Conservation (phyloP, 441 rosid genomes). For the Pelargonium australe region DNA sequence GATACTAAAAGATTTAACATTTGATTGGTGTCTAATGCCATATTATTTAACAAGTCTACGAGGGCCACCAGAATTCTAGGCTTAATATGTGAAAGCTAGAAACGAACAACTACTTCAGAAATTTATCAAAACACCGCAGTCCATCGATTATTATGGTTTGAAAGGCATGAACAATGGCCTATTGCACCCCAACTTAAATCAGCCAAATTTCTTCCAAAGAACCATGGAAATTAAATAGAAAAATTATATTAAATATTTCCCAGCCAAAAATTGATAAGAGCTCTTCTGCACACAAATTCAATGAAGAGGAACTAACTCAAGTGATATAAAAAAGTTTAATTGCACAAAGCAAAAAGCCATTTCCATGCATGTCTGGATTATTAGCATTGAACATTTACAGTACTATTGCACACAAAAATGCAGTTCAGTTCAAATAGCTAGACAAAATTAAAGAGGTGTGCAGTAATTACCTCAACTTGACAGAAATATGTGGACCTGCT, state of each 20-base stretch:
- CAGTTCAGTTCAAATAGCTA: not conserved
- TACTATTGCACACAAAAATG: not conserved
- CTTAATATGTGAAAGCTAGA: not conserved
- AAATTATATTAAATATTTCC: not conserved
- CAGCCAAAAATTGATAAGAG: not conserved
- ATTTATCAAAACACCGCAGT: not conserved
- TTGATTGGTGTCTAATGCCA: too few relatives aligned
- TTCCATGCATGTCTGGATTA: not conserved
- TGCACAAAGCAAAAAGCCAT: slow-evolving; percentile 2
- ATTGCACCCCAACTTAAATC: not conserved
- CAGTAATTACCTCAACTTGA: slow-evolving; percentile 53
- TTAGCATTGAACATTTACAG: not conserved
- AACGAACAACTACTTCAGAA: not conserved
- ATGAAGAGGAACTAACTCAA: not conserved
- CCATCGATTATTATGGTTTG: not conserved
- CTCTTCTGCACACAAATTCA: not conserved
- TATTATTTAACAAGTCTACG: too few relatives aligned
- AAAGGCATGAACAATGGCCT: not conserved
- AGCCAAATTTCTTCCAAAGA: not conserved
- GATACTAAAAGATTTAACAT: too few relatives aligned
- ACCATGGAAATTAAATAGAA: not conserved
- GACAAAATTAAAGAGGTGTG: slow-evolving; percentile 5
- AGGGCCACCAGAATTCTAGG: too few relatives aligned
- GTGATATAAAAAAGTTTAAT: not conserved
- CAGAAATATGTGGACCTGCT: slow-evolving; percentile 64